Evolutionary conservation across 805 yeast genomes (phyloP).

Genomic region (Myxozyma melibiosi): DNA sequence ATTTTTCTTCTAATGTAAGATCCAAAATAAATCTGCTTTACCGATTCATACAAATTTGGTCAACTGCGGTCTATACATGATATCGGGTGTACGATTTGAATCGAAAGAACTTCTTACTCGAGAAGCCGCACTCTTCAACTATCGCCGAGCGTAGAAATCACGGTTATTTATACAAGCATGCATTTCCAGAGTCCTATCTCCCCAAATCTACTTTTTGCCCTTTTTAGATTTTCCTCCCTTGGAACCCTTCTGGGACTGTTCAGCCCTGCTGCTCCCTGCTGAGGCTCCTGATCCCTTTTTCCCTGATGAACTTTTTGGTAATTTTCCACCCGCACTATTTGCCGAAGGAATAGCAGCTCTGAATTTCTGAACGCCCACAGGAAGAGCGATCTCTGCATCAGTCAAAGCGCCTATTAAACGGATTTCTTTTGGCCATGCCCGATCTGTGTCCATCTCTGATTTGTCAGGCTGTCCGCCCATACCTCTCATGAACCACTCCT

Average conservation of each 20-base stretch:
- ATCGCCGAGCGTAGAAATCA: too few relatives aligned
- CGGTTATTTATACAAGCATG: too few relatives aligned
- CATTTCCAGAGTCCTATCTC: too few relatives aligned
- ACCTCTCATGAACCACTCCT: conserved; percentile 58
- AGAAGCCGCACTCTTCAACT: too few relatives aligned
- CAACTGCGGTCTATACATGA: too few relatives aligned
- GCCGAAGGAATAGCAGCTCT: conserved; percentile 28
- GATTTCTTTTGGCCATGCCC: conserved; percentile 74
- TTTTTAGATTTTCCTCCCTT: background rate
- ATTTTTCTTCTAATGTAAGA: background rate
- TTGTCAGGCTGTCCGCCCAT: conserved; percentile 46
- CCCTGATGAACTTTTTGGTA: background rate
- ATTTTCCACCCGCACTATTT: conserved; percentile 5
- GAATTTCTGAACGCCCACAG: conserved; percentile 71
- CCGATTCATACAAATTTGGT: too few relatives aligned
- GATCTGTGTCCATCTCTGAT: conserved; percentile 50
- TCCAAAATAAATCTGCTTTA: background rate
- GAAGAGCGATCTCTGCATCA: conserved; percentile 65
- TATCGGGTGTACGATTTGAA: too few relatives aligned
- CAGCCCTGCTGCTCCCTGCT: background rate
- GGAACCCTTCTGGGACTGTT: background rate
- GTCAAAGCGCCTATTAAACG: conserved; percentile 58
- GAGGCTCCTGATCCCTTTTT: conserved; percentile 4
- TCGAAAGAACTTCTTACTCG: too few relatives aligned
- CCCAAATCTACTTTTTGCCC: background rate